Evolutionary conservation across 805 yeast genomes (phyloP).

Genomic region (Lachancea thermotolerans): DNA sequence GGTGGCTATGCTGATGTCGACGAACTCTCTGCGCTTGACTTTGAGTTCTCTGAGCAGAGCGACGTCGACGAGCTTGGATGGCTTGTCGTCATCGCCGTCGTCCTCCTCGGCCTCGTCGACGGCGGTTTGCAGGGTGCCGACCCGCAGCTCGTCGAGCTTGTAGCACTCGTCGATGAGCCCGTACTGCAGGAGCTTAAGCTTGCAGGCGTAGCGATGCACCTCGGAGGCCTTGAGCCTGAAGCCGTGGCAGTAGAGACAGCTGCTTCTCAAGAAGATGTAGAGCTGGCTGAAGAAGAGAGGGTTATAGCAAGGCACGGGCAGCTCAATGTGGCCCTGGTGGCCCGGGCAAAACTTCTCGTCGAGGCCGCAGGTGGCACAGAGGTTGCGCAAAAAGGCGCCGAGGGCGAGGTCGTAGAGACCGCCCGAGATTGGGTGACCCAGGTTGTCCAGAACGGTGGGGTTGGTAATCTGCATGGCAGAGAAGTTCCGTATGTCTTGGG

Average conservation of each 20-base stretch:
- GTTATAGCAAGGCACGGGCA: conserved; percentile 92
- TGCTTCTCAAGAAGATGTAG: conserved; percentile 72
- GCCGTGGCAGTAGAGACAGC: conserved; percentile 86
- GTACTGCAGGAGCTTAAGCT: conserved; percentile 74
- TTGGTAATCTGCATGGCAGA: conserved; percentile 94
- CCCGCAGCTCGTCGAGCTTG: conserved; percentile 58
- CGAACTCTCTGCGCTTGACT: conserved; percentile 60
- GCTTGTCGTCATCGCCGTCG: conserved; percentile 34
- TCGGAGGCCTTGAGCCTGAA: conserved; percentile 67
- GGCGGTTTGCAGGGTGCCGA: conserved; percentile 28
- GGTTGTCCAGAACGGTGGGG: conserved; percentile 90
- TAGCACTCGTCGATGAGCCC: conserved; percentile 78
- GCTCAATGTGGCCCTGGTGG: conserved; percentile 95
- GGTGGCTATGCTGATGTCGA: conserved; percentile 57
- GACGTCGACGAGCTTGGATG: conserved; percentile 32
- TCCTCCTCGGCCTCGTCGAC: conserved; percentile 42
- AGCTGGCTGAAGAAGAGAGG: conserved; percentile 91
- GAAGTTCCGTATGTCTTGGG: conserved; percentile 74
- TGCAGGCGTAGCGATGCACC: conserved; percentile 69
- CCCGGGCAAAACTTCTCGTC: conserved; percentile 96
- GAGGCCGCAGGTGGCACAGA: conserved; percentile 92
- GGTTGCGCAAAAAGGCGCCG: conserved; percentile 85
- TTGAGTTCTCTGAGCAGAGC: conserved; percentile 43
- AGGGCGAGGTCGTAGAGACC: conserved; percentile 93
- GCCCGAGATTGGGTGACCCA: conserved; percentile 91